phyloP scores from a whole-genome alignment of 352 stramenopile species.

The Phytophthora sansomeana region DNA sequence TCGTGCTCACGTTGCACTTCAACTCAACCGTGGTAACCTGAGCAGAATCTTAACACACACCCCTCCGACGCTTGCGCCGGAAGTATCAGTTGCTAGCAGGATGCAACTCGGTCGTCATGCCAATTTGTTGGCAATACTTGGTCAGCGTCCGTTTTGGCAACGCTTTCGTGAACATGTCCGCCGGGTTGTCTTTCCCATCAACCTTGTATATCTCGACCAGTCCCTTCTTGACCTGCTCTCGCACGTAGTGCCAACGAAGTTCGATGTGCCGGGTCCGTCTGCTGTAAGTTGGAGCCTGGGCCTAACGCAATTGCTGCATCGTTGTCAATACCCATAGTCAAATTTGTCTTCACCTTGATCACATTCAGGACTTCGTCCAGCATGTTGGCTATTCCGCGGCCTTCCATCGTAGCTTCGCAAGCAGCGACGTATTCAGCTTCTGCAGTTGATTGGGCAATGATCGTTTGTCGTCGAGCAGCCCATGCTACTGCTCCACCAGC shows the following conservation, averaged over 20 bases:
- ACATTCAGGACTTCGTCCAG: slow-evolving; percentile 16
- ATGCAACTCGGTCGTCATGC: neutral
- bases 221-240: neutral
- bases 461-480: slow-evolving; percentile 17
- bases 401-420: slow-evolving; percentile 22
- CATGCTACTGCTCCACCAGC: slow-evolving; percentile 16
- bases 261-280: slow-evolving; percentile 8
- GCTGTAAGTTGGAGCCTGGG: slow-evolving; percentile 16
- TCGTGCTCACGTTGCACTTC: too few species aligned
- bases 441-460: slow-evolving; percentile 16
- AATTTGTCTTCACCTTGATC: neutral
- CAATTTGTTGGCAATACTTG: neutral
- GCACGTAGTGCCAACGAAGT: too few species aligned
- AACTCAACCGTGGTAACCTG: too few species aligned
- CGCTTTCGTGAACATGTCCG: neutral
- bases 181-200: neutral
- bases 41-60: too few species aligned
- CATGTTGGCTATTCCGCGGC: slow-evolving; percentile 17
- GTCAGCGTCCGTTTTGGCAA: neutral
- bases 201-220: neutral
- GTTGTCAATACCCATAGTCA: slow-evolving; percentile 20
- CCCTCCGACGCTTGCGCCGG: too few species aligned
- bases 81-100: too few species aligned
- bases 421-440: slow-evolving; percentile 25
- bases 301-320: slow-evolving; percentile 11